A percentile compares a stretch with the other conserved stretches of the same genome.
These are phyloP conservation scores for Termitomyces bulborhizus DNA, from an alignment of 768 basidiomycete species.

Conservation along the genomic window DNA sequence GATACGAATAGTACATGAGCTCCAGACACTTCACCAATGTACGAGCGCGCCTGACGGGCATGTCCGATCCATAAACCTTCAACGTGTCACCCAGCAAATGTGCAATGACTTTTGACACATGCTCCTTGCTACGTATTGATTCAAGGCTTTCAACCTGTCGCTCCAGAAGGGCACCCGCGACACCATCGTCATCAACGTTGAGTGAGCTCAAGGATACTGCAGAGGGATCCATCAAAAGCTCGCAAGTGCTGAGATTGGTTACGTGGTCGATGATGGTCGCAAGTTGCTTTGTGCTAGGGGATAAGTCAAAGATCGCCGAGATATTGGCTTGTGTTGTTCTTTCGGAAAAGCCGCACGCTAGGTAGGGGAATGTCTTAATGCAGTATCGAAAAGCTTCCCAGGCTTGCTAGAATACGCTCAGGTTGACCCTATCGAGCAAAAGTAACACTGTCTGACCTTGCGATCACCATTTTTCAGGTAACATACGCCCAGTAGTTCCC, in stretches of 20 bases:
- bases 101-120: conserved; percentile 33
- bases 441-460: conserved; percentile 38
- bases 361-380: conserved; percentile 50
- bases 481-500: conserved; percentile 79
- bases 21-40: conserved; percentile 51
- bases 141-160: conserved; percentile 55
- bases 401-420: conserved; percentile 41
- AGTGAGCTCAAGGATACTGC: conserved; percentile 40
- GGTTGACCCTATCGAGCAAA: conserved; percentile 2
- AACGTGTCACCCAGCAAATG: conserved; percentile 44
- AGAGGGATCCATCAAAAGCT: conserved; percentile 48
- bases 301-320: conserved; percentile 32
- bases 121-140: conserved; percentile 50
- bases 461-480: conserved; percentile 73
- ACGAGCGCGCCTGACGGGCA: conserved; percentile 57
- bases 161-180: conserved; percentile 54
- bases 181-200: conserved; percentile 17
- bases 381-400: conserved; percentile 49
- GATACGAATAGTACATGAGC: conserved; percentile 34
- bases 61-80: conserved; percentile 39
- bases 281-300: conserved; percentile 46
- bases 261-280: conserved; percentile 55
- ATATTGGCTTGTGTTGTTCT: conserved; percentile 23
- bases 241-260: conserved; percentile 62
- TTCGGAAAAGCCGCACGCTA: conserved; percentile 29